phyloP scores from a whole-genome alignment of 2,329 filamentous ascomycete genomes.

The Atkinsonella texensis region DNA sequence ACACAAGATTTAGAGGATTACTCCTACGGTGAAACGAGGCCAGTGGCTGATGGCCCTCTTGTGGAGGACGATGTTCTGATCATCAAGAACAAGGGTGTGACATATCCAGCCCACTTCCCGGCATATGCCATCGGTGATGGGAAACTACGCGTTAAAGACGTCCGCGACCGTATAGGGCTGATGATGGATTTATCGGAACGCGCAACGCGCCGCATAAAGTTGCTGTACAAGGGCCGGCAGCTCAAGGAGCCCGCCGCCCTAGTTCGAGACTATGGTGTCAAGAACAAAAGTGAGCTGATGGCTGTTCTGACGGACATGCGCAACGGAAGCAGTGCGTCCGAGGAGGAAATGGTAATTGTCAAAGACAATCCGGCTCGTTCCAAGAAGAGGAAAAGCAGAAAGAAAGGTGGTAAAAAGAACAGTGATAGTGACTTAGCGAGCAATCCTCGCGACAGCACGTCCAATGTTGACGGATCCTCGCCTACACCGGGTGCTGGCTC shows the following conservation, averaged over 20 bases:
- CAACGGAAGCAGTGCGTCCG: conserved; percentile 24
- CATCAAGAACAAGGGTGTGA: conserved; percentile 54
- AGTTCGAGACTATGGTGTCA: conserved; percentile 49
- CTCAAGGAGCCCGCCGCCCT: conserved; percentile 51
- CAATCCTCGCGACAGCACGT: conserved; percentile 32
- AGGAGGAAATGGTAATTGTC: conserved; percentile 31
- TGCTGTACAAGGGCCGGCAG: conserved; percentile 62
- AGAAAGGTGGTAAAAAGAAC: conserved; percentile 26
- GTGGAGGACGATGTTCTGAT: conserved; percentile 58
- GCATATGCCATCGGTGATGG: conserved; percentile 65
- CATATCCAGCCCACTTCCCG: conserved; percentile 60
- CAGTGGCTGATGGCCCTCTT: neutral
- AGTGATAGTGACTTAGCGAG: conserved; percentile 28
- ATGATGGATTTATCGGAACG: conserved; percentile 50
- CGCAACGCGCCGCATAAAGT: conserved; percentile 42
- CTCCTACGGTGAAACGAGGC: conserved; percentile 11
- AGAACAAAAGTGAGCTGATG: conserved; percentile 49
- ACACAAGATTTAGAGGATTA: conserved; percentile 52
- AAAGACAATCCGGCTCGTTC: conserved; percentile 24
- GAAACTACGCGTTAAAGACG: conserved; percentile 52
- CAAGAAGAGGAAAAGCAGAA: conserved; percentile 29
- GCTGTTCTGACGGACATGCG: conserved; percentile 29
- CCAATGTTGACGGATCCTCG: conserved; percentile 21
- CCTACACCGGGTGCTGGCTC: conserved; percentile 22
- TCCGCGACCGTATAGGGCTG: conserved; percentile 54